Evolutionary conservation across 208 protist species (phyloP).

Genomic region (Trypanosoma boissoni): DNA sequence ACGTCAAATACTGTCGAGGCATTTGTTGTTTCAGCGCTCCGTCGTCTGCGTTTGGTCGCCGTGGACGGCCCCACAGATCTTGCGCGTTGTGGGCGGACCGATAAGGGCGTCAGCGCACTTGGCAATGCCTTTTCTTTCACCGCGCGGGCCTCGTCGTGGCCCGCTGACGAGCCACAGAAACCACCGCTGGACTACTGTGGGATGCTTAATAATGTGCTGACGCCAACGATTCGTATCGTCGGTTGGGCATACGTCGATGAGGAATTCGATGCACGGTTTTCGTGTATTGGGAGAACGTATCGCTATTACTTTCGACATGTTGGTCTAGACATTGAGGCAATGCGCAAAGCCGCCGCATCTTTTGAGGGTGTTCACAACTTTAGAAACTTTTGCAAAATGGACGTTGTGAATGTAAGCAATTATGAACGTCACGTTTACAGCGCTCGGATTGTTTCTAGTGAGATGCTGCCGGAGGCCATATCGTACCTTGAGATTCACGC

Average conservation of each 20-base stretch:
- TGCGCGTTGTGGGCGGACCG: slow-evolving; percentile 79
- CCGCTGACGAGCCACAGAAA: slow-evolving; percentile 32
- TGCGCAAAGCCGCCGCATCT: slow-evolving; percentile 81
- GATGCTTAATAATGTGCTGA: slow-evolving; percentile 94
- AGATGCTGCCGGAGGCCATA: slow-evolving; percentile 51
- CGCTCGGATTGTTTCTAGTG: slow-evolving; percentile 50
- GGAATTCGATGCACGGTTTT: slow-evolving; percentile 92
- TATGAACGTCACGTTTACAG: slow-evolving; percentile 81
- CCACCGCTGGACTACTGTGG: slow-evolving; percentile 90
- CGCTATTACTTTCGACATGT: slow-evolving; percentile 91
- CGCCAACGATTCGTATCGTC: slow-evolving; percentile 92
- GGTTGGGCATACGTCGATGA: slow-evolving; percentile 89
- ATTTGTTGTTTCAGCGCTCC: slow-evolving; percentile 45
- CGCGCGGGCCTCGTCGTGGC: slow-evolving; percentile 52
- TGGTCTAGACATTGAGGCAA: slow-evolving; percentile 80
- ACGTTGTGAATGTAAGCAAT: slow-evolving; percentile 91
- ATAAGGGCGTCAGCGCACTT: slow-evolving; percentile 88
- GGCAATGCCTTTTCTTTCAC: slow-evolving; percentile 79
- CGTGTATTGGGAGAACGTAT: slow-evolving; percentile 85
- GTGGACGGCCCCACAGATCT: slow-evolving; percentile 58
- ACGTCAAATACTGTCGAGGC: slow-evolving; percentile 84
- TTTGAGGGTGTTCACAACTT: slow-evolving; percentile 96
- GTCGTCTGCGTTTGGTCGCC: slow-evolving; percentile 56
- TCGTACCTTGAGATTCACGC: slow-evolving; percentile 91
- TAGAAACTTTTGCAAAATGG: slow-evolving; percentile 97